Percentiles rank a stretch among this genome's conserved stretches.
phyloP scores from a whole-genome alignment of 768 basidiomycete species.

The Cubamyces sp. region DNA sequence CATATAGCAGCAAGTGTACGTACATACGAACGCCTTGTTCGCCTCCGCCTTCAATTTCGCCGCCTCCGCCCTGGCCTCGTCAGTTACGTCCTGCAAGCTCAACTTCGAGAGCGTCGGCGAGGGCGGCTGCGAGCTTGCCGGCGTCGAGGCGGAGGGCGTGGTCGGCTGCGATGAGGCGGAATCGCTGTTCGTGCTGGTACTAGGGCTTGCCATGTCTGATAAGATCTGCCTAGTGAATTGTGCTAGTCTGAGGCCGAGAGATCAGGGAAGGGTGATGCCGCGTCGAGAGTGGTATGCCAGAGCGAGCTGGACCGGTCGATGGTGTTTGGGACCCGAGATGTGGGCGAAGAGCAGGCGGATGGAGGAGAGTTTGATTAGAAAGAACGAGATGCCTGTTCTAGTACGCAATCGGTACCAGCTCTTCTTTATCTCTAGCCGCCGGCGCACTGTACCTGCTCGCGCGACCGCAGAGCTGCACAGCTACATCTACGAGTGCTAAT shows the following conservation, averaged over 20 bases:
- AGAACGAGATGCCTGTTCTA: not conserved
- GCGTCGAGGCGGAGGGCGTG: conserved; percentile 53
- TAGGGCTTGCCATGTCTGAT: conserved; percentile 24
- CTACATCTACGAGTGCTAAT: too few relatives aligned
- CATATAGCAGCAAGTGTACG: conserved; percentile 28
- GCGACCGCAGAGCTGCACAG: not conserved
- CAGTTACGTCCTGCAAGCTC: conserved; percentile 61
- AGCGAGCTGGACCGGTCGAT: conserved; percentile 3
- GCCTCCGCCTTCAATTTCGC: conserved; percentile 78
- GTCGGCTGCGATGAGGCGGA: conserved; percentile 39
- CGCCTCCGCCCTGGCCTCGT: conserved; percentile 71
- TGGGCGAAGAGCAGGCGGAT: not conserved
- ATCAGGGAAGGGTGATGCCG: too few relatives aligned
- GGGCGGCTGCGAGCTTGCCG: conserved; percentile 56
- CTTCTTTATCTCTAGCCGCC: conserved; percentile 1
- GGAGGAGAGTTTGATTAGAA: conserved; percentile 10
- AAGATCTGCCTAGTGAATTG: conserved; percentile 1
- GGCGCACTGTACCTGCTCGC: not conserved
- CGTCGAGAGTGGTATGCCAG: not conserved
- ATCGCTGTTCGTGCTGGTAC: conserved; percentile 9
- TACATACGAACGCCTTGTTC: conserved; percentile 85
- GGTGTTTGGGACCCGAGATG: not conserved
- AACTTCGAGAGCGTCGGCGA: conserved; percentile 63
- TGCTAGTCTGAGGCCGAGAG: not conserved
- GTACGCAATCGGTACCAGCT: not conserved